These are phyloP conservation scores for Colletotrichum aenigma DNA, from an alignment of 2,329 filamentous ascomycete genomes.

Conservation along the genomic window DNA sequence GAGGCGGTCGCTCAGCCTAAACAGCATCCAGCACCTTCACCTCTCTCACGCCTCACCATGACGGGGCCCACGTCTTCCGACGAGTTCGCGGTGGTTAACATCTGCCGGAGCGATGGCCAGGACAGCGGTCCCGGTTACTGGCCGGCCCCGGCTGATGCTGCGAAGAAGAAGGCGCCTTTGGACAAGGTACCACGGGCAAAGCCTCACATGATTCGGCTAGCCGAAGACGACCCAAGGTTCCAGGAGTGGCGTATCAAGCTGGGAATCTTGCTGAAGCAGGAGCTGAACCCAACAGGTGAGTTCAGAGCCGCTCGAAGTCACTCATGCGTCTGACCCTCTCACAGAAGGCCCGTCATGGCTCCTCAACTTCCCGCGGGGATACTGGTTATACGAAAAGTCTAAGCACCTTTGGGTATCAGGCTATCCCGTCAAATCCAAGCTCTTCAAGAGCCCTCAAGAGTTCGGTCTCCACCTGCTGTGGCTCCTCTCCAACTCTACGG, in stretches of 20 bases:
- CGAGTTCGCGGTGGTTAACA: constrained; percentile 29
- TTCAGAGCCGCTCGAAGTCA: constrained; percentile 32
- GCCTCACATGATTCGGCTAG: constrained; percentile 46
- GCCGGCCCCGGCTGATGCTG: constrained; percentile 31
- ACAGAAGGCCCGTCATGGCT: constrained; percentile 49
- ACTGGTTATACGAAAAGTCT: constrained; percentile 52
- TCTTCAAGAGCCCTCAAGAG: constrained; percentile 58
- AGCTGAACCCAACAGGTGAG: constrained; percentile 36
- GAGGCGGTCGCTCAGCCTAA: neutral
- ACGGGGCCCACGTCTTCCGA: constrained; percentile 1
- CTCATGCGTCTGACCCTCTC: constrained; percentile 29
- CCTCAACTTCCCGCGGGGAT: constrained; percentile 47
- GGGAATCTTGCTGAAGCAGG: constrained; percentile 49
- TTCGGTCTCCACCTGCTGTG: constrained; percentile 57
- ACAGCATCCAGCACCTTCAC: neutral
- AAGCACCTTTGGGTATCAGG: constrained; percentile 56
- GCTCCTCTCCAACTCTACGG: constrained; percentile 51
- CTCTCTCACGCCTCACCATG: neutral
- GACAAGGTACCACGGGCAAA: constrained; percentile 43
- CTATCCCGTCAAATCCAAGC: constrained; percentile 51
- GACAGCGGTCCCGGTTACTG: constrained; percentile 50
- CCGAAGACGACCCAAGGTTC: constrained; percentile 47
- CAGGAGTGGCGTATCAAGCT: constrained; percentile 50
- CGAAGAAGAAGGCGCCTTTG: constrained; percentile 34
- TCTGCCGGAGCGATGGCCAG: constrained; percentile 50